Evolutionary conservation across 2,329 filamentous ascomycete genomes (phyloP), one percentile per base, ranked within the genome.

Genomic region (Penicillium sp.): DNA sequence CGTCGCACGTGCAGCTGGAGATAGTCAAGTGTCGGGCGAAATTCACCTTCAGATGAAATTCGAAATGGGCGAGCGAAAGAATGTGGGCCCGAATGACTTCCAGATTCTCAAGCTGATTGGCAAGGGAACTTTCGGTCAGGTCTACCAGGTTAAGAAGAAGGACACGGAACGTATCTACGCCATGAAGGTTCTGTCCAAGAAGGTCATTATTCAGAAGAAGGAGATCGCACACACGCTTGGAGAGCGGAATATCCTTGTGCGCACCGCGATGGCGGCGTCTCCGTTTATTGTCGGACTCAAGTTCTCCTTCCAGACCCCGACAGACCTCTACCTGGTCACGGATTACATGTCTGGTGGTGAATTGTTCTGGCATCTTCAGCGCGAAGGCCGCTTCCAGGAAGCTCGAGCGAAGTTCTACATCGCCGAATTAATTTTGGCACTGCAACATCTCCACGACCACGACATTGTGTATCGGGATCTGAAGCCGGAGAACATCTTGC

Each of bases 331-430:
- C 70, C 81, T 99, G n/a, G 94, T 99, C 12, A 97, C 94, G 4
- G 94, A 97, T 70, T 99, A 97, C 78, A 97, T 99, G 94, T 99
- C 94, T 13, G 94, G 94, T 32, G 94, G 94, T 51, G 94, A 99
- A 73, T 80, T 99, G 1, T 99, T 99, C 75, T 99, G 94, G 93
- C 94, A 99, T 78, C 76, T 99, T 52, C 94, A 99, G 70, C 96
- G 96, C 69, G 94, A 97, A 70, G 93, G 93, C 44, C 88, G 93
- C 24, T 99, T 99, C 72, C 88, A 94, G 60, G 94, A 97, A 77
- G 89, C 87, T 64, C 86, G 94, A 20, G 94, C 94, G 60, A 97
- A 97, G 75, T 99, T 99, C 71, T 99, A 99, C 76, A 97, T 97
- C 70, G 94, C 94, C 13, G 94, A 99, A 74, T 84, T 99, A 55